A percentile compares a stretch with the other conserved stretches of the same genome.
These are phyloP conservation scores for Fusarium brevicatenulatum DNA, from an alignment of 2,329 filamentous ascomycete species.

Conservation along the genomic window DNA sequence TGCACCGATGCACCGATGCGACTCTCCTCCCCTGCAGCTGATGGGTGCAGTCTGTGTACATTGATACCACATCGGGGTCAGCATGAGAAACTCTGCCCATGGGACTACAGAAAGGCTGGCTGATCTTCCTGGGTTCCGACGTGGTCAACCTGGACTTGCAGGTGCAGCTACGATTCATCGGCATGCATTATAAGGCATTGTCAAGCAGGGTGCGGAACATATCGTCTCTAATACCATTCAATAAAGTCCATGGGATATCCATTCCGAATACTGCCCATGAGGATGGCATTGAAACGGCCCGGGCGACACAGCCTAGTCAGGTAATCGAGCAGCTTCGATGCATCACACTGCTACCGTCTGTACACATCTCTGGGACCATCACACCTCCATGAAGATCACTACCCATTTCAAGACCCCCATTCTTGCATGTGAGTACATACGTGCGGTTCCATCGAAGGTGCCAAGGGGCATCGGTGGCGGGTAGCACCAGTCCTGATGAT, in stretches of 20 bases:
- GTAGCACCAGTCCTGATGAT: neutral
- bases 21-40: neutral
- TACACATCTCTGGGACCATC: neutral
- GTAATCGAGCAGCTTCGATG: neutral
- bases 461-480: neutral
- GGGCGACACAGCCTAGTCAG: neutral
- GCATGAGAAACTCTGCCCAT: too few species aligned
- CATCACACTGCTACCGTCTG: neutral
- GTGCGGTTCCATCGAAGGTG: neutral
- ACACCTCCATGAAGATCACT: too few species aligned
- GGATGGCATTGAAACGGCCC: neutral
- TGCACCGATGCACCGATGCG: too few species aligned
- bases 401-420: fast-evolving
- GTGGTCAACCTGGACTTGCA: neutral
- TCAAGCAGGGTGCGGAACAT: too few species aligned
- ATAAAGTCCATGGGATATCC: fast-evolving
- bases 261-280: fast-evolving
- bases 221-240: neutral
- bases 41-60: too few species aligned
- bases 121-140: neutral
- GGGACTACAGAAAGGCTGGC: too few species aligned
- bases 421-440: neutral
- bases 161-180: neutral
- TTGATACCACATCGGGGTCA: too few species aligned
- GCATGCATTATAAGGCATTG: neutral